Evolutionary conservation across 2,329 filamentous ascomycete species (phyloP), one percentile per base, ranked within the genome.

Genomic region (Fusarium bactridioides): DNA sequence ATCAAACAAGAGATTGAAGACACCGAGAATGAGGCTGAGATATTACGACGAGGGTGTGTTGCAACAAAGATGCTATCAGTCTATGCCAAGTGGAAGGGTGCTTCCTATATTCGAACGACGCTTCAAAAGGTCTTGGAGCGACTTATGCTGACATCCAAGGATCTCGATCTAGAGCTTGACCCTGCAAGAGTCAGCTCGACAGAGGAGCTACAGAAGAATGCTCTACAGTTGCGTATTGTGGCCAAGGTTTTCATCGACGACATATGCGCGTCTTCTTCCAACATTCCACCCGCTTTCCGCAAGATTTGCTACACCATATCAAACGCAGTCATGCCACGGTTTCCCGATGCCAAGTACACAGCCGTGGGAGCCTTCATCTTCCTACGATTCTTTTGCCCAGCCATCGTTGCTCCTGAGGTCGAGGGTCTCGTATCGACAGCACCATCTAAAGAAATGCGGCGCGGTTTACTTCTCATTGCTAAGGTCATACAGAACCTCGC

Each of bases 1-100:
- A 91, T 93, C 67, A 89, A 91, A 73, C 89, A 92, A 74, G 91
- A 93, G 76, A 87, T 93, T 51, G 88, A 91, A 68, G 89, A 91
- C 57, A 92, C 90, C 86, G 91, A 92, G 77, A 92, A 90, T 60
- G 91, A 92, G 76, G 86, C 90, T 4, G 91, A 93, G 74, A 84
- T 93, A 27, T 80, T 93, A 16, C 86, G 91, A n/a, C 85, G 90
- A 55, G 91, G 91, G 37, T 92, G 90, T 72, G 90, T 93, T 4
- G 89, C 90, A n/a, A 92, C 91, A 4, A 93, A 92, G 78, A 91
- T 92, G 86, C 84, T 93, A 5, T 92, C 91, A 2, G 86, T 92
- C 12, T 93, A 92, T 74, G 90, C 90, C 10, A 92, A 91, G 76
- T 93, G 91, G 91, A 92, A 92, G 80, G 91, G 91, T 18, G 83